phyloP scores from a whole-genome alignment of 108 stramenopile species.

The Fragilariopsis cylindrus region DNA sequence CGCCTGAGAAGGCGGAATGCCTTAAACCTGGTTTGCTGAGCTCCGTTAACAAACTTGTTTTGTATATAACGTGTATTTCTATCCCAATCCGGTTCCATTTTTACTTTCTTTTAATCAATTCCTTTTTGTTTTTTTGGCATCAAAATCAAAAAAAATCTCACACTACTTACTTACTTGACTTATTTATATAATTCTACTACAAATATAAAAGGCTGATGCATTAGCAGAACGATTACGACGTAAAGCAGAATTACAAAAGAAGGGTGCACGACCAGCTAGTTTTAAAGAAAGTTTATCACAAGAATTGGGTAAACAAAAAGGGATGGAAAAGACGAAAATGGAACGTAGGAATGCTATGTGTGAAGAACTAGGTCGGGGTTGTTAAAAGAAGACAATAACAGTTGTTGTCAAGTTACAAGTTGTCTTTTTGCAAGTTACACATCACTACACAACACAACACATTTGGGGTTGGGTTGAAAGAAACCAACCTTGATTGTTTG shows the following conservation, averaged over 20 bases:
- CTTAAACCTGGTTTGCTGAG: constrained; percentile 67
- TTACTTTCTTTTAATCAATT: constrained; percentile 3
- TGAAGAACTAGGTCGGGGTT: constrained; percentile 85
- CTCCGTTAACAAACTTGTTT: constrained; percentile 25
- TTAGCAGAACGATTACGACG: constrained; percentile 65
- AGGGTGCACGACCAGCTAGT: constrained; percentile 50
- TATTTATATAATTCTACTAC: constrained; percentile 2
- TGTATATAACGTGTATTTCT: constrained; percentile 60
- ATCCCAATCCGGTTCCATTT: constrained; percentile 78
- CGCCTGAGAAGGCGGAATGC: constrained; percentile 40
- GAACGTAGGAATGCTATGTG: constrained; percentile 75
- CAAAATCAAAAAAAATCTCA: not conserved
- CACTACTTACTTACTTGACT: not conserved
- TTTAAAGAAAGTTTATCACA: constrained; percentile 59
- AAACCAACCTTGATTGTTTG: too few relatives aligned
- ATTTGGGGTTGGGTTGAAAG: too few relatives aligned
- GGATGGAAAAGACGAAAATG: constrained; percentile 64
- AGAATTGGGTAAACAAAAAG: constrained; percentile 68
- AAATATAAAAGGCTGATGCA: constrained; percentile 36
- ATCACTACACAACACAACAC: too few relatives aligned
- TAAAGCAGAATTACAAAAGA: constrained; percentile 78
- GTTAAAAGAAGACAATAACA: constrained; percentile 30
- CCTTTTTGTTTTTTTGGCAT: not conserved
- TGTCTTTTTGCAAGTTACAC: too few relatives aligned
- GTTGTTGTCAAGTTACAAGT: not conserved